These are phyloP conservation scores for Xylaria sp. DNA, from an alignment of 2,329 filamentous ascomycete species.

Conservation along the genomic window DNA sequence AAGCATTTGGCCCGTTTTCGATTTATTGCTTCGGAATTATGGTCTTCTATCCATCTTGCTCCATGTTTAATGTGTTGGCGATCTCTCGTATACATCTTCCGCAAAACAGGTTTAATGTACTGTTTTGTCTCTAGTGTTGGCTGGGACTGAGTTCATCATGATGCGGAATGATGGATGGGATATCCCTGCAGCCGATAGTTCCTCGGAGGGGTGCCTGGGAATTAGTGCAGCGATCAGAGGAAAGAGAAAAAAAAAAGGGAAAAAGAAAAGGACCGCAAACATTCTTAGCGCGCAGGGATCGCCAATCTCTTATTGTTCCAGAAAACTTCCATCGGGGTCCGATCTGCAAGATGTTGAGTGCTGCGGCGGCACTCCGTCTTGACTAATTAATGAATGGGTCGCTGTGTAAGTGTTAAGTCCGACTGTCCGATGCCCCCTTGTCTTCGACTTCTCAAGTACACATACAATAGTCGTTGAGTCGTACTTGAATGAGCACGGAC, in stretches of 20 bases:
- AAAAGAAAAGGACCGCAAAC: constrained; percentile 16
- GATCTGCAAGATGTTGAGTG: constrained; percentile 15
- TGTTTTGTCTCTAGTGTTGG: not conserved
- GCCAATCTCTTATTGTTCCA: constrained; percentile 26
- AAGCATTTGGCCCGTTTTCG: constrained; percentile 2
- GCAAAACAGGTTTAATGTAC: constrained; percentile 23
- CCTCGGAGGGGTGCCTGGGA: constrained; percentile 18
- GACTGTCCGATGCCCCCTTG: constrained; percentile 2
- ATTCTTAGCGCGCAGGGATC: constrained; percentile 23
- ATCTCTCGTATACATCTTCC: constrained; percentile 23
- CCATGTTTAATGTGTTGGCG: not conserved
- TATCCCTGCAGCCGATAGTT: constrained; percentile 30
- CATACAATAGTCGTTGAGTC: not conserved
- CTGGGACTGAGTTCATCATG: constrained; percentile 25
- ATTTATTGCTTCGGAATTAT: not conserved
- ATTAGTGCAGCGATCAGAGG: constrained; percentile 1
- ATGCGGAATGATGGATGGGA: constrained; percentile 25
- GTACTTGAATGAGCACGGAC: not conserved
- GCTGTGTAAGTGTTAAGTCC: not conserved
- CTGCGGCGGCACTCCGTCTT: not conserved
- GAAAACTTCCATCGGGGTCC: constrained; percentile 33
- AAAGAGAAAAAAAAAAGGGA: not conserved
- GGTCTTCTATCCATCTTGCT: not conserved
- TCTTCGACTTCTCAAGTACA: not conserved
- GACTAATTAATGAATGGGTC: not conserved